These are phyloP conservation scores for Pichia nakasei DNA, from an alignment of 805 yeast genomes.

Conservation along the genomic window DNA sequence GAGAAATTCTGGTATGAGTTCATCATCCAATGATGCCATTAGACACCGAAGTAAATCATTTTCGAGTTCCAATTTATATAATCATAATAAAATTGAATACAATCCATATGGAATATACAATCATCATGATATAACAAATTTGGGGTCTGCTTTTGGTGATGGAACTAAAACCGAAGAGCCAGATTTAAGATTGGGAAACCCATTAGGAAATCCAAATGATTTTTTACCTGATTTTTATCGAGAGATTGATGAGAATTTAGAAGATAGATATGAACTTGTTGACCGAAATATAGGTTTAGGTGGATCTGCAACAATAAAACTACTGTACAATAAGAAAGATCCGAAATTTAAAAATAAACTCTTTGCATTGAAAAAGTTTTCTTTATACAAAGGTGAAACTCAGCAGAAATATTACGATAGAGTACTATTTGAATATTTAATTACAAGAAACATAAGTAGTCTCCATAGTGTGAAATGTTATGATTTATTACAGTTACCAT, in stretches of 20 bases:
- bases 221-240: constrained; percentile 45
- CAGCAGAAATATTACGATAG: constrained; percentile 58
- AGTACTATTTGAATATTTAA: constrained; percentile 54
- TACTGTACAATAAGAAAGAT: constrained; percentile 24
- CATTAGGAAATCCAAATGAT: constrained; percentile 60
- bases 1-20: background rate
- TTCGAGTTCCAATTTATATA: background rate
- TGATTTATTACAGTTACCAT: constrained; percentile 48
- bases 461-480: constrained; percentile 53
- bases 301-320: constrained; percentile 58
- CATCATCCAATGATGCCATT: background rate
- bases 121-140: constrained; percentile 21
- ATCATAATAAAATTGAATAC: constrained; percentile 36
- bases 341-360: constrained; percentile 20
- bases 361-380: constrained; percentile 58
- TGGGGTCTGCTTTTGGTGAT: constrained; percentile 21
- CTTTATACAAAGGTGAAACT: constrained; percentile 33
- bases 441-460: constrained; percentile 45
- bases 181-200: constrained; percentile 44
- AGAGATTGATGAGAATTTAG: constrained; percentile 38
- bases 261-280: constrained; percentile 45
- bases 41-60: background rate
- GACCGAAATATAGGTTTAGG: constrained; percentile 52
- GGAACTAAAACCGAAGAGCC: constrained; percentile 22
- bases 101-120: constrained; percentile 54